Base-by-base conservation (phyloP, 148 eudicot genomes). In the Nepenthes mirabilis region DNA sequence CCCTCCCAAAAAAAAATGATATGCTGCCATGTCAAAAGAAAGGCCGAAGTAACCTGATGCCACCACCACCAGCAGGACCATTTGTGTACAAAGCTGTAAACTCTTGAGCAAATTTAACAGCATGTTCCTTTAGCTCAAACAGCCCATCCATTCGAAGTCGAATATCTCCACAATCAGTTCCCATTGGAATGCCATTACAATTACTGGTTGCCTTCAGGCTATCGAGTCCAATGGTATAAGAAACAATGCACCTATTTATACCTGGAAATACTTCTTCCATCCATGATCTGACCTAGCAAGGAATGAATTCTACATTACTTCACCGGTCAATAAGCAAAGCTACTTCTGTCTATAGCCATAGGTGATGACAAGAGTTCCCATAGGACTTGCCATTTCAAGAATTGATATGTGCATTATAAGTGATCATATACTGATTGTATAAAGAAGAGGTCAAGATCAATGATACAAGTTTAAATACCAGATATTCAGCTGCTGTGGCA, bases 41-140 rank as follows among this genome's bases (percentile, higher is more conserved):
- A 1, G n/a, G 9, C 33, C 45, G 12, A 34, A 9, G 34, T 61
- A 68, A 81, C 98, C 96, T 93, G 74, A 93, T 82, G 52, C 99
- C 99, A 34, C 99, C 99, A 65, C 99, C 95, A 60, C 95, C 89
- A 50, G 96, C 96, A 55, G 99, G 96, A 13, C 99, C 99, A 76
- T 93, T 93, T 49, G 99, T 93, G 73, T 93, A 93, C 48, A 93
- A 73, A 59, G 96, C 99, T 56, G 71, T 82, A 65, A 93, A 93
- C 63, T 86, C 96, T 67, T 80, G 77, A 9, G 83, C 76, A 51
- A 89, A 86, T 53, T 69, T 80, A 71, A 86, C 34, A 32, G 99
- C 90, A 2, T 84, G 82, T 60, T 86, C 86, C 78, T 86, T 71
- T 35, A 55, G 70, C 70, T 79, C 79, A 69, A 94, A 94, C 56